Evolutionary conservation across 371 early-diverging fungal genomes (phyloP).

Genomic region (Phascolomyces articulosus): DNA sequence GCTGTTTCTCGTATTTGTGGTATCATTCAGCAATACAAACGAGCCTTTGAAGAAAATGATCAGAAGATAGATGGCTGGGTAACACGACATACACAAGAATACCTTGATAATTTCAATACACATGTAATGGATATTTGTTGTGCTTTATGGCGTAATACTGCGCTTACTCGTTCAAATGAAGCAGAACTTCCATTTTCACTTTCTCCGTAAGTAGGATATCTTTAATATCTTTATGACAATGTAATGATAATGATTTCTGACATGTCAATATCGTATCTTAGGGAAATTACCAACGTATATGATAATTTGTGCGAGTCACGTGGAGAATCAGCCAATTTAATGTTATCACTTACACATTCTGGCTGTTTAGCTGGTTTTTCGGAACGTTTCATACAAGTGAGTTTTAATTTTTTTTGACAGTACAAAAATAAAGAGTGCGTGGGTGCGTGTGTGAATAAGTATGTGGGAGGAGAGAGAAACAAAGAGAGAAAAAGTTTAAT

Average conservation of each 20-base stretch:
- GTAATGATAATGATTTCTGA: not conserved
- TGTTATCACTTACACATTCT: conserved; percentile 55
- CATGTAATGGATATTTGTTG: conserved; percentile 64
- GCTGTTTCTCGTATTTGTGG: conserved; percentile 59
- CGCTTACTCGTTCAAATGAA: conserved; percentile 38
- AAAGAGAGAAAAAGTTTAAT: not conserved
- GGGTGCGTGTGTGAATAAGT: too few species aligned
- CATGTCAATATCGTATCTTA: conserved; percentile 6
- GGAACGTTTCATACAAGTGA: conserved; percentile 42
- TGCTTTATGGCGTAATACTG: conserved; percentile 54
- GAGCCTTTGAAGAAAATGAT: conserved; percentile 45
- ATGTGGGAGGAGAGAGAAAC: too few species aligned
- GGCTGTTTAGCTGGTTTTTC: conserved; percentile 45
- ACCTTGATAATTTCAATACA: conserved; percentile 58
- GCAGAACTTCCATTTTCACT: conserved; percentile 38
- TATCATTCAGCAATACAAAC: conserved; percentile 52
- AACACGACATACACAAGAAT: conserved; percentile 42
- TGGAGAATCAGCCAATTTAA: conserved; percentile 31
- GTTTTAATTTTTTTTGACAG: not conserved
- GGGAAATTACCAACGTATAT: conserved; percentile 31
- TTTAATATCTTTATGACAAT: not conserved
- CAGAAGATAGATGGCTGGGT: conserved; percentile 27
- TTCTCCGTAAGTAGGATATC: conserved; percentile 39
- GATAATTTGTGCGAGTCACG: conserved; percentile 33
- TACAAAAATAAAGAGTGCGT: not conserved